These are phyloP conservation scores for Hypholoma sublateritium DNA, from an alignment of 768 basidiomycete species.

Conservation along the genomic window DNA sequence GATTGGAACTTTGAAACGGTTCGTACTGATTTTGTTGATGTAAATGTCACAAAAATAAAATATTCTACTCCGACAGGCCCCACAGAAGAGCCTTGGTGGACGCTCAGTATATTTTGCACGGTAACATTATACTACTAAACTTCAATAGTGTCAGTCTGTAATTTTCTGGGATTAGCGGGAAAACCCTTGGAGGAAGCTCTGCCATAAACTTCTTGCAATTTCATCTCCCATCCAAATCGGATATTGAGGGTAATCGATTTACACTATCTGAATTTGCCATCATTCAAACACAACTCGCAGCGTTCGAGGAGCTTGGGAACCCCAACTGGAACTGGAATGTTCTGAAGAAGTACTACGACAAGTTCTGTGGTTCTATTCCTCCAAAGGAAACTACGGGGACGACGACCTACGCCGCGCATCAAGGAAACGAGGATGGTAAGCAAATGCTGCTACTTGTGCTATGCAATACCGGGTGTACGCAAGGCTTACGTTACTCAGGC, in stretches of 20 bases:
- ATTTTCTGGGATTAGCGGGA: neutral
- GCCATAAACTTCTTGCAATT: constrained; percentile 37
- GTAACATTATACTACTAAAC: constrained; percentile 11
- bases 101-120: constrained; percentile 26
- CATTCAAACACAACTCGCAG: constrained; percentile 26
- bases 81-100: constrained; percentile 26
- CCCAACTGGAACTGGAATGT: constrained; percentile 55
- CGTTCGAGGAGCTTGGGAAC: constrained; percentile 51
- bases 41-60: too few relatives aligned
- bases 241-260: neutral
- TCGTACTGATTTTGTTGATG: neutral
- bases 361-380: constrained; percentile 25
- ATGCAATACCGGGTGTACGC: too few relatives aligned
- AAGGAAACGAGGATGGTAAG: constrained; percentile 15
- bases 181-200: constrained; percentile 40
- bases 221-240: neutral
- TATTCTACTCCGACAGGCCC: neutral
- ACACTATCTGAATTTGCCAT: constrained; percentile 31
- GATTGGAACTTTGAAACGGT: constrained; percentile 36
- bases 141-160: neutral
- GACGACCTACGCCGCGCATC: neutral
- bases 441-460: too few relatives aligned
- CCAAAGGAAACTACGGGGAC: neutral
- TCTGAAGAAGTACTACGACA: constrained; percentile 36
- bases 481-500: neutral